Percentiles rank a stretch among this genome's conserved stretches.
Evolutionary conservation across 805 yeast genomes (phyloP).

Genomic region (Pichia manshurica): DNA sequence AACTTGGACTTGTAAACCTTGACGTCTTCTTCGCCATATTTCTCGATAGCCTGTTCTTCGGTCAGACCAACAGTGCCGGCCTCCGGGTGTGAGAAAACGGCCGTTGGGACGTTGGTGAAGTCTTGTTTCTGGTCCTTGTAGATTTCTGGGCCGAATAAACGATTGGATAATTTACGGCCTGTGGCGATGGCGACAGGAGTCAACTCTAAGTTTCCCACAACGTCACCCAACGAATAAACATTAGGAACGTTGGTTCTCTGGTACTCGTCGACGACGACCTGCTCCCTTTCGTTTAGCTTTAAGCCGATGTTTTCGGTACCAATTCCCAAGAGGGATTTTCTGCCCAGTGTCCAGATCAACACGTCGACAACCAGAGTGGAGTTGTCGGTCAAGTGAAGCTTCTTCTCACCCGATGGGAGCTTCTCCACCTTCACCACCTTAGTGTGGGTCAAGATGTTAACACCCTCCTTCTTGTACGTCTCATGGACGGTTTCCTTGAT

Average conservation of each 20-base stretch:
- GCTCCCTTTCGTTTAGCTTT: slow-evolving; percentile 50
- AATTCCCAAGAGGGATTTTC: slow-evolving; percentile 68
- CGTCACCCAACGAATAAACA: slow-evolving; percentile 88
- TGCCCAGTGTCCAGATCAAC: slow-evolving; percentile 91
- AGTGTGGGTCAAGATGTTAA: slow-evolving; percentile 68
- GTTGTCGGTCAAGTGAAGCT: slow-evolving; percentile 40
- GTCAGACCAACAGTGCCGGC: slow-evolving; percentile 90
- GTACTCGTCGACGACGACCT: slow-evolving; percentile 77
- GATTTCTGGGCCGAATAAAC: slow-evolving; percentile 77
- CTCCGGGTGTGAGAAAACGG: slow-evolving; percentile 97
- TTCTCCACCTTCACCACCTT: slow-evolving; percentile 45
- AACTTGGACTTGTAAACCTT: slow-evolving; percentile 80
- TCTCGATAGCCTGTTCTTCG: slow-evolving; percentile 67
- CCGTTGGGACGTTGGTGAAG: slow-evolving; percentile 84
- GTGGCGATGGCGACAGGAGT: slow-evolving; percentile 99
- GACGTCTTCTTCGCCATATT: slow-evolving; percentile 75
- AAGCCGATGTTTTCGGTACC: slow-evolving; percentile 76
- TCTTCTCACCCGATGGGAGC: slow-evolving; percentile 43
- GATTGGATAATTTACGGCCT: slow-evolving; percentile 87
- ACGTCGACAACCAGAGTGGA: slow-evolving; percentile 61
- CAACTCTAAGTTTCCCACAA: slow-evolving; percentile 84
- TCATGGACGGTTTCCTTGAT: slow-evolving; percentile 78
- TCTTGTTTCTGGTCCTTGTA: slow-evolving; percentile 77
- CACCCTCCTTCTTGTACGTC: slow-evolving; percentile 73
- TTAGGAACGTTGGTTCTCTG: slow-evolving; percentile 71